Evolutionary conservation across 1,284 basidiomycete genomes (phyloP), one percentile per base, ranked within the genome.

Genomic region (Coriolopsis trogii): DNA sequence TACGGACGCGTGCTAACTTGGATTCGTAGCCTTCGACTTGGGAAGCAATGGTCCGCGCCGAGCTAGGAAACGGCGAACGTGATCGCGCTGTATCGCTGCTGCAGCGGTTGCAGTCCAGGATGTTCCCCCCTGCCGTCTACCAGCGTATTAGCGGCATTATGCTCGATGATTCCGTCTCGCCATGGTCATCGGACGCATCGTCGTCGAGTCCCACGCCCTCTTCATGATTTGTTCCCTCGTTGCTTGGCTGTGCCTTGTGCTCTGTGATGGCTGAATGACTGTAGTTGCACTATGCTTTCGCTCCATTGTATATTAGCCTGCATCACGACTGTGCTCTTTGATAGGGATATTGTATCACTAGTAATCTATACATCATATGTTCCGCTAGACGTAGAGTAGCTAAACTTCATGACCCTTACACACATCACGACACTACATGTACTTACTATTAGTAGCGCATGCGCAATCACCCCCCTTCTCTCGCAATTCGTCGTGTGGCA

Each of bases 1-100:
- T 12, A 33, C 31, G 31, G 4, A 6, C 31, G 31, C 13, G 28
- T 15, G 9, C 41, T 49, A 15, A 56, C 41, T 41, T 40, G 34
- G 4, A 5, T 55, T 33, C 56, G 2, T 61, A 91, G 85, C 88
- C 91, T 15, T 92, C 90, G 36, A 92, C 92, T 1, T 95, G 91
- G 87, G 94, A 97, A 68, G 85, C 85, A 5, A 99, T 99, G 94
- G 88, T 99, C 58, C 84, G 92, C 18, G 92, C 92, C 3, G 97
- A 99, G 70, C 76, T 98, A 8, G 83, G 83, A 15, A 82, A 80
- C 43, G 93, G 93, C 8, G 80, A 93, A 59, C 80, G 82, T 15
- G 82, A 85, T 34, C 75, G 78, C 12, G 95, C 94, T 0, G 56
- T 81, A n/a, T 79, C 75, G 2, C 74, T 99, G 0, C 75, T 97